phyloP scores from a whole-genome alignment of 768 basidiomycete genomes.

The Tulasnella sp. region DNA sequence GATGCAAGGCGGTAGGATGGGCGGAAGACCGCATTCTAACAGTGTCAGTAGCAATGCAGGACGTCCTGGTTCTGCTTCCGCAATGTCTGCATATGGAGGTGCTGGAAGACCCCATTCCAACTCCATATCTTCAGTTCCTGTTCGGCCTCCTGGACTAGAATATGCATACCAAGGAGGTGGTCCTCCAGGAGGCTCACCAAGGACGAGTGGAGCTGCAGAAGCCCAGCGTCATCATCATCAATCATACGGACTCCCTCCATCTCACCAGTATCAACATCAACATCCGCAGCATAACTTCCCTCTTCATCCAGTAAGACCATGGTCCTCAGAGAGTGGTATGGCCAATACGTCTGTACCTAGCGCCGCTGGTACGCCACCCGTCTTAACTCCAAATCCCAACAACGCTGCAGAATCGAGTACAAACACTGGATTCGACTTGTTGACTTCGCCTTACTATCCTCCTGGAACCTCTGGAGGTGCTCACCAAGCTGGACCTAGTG shows the following conservation, averaged over 20 bases:
- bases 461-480: not conserved
- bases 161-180: not conserved
- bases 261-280: not conserved
- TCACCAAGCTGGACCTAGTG: no score
- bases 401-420: no score
- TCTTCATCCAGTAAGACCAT: slow-evolving; percentile 1
- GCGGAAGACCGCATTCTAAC: not conserved
- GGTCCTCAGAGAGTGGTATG: not conserved
- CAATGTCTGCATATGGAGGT: not conserved
- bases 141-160: not conserved
- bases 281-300: not conserved
- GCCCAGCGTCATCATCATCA: not conserved
- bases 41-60: not conserved
- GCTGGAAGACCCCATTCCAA: slow-evolving; percentile 5
- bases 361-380: not conserved
- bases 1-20: no score
- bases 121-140: not conserved
- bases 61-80: not conserved
- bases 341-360: not conserved
- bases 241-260: not conserved
- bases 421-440: no score
- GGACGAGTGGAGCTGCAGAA: not conserved
- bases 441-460: slow-evolving; percentile 3
- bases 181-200: not conserved
- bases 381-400: no score